Evolutionary conservation across 129 eudicot genomes (phyloP).

Genomic region (Silybum marianum): DNA sequence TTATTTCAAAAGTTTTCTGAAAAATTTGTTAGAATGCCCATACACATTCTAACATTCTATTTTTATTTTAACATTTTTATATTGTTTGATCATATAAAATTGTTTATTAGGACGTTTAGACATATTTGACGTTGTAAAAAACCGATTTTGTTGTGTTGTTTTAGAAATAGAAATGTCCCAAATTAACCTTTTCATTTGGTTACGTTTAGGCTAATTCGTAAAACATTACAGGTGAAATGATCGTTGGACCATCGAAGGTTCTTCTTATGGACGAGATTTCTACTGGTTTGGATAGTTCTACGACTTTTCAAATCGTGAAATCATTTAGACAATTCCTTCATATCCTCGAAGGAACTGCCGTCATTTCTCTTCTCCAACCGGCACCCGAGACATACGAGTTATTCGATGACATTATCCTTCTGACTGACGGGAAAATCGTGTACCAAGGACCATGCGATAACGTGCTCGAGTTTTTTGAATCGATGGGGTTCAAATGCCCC

Average conservation of each 20-base stretch:
- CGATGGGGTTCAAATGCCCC: conserved; percentile 73
- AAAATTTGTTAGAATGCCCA: neutral
- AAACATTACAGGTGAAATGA: conserved; percentile 55
- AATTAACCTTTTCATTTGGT: neutral
- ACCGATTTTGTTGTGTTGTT: neutral
- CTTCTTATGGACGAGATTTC: conserved; percentile 78
- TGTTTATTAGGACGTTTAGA: neutral
- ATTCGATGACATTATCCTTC: conserved; percentile 71
- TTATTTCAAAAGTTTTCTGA: too few species aligned
- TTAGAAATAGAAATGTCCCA: neutral
- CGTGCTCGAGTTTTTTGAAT: conserved; percentile 74
- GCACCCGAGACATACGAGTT: conserved; percentile 79
- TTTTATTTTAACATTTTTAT: neutral
- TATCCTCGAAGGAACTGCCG: conserved; percentile 67
- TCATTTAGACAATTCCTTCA: conserved; percentile 52
- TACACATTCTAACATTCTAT: too few species aligned
- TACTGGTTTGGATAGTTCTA: conserved; percentile 73
- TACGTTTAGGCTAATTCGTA: conserved; percentile 1
- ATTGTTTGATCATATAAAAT: neutral
- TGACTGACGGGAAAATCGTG: conserved; percentile 64
- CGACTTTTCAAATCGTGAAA: conserved; percentile 65
- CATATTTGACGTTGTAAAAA: neutral
- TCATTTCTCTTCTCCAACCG: conserved; percentile 80
- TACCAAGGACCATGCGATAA: conserved; percentile 75
- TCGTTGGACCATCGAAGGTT: conserved; percentile 62